These are phyloP conservation scores for Sideroxylon spinosum DNA, from an alignment of 179 eudicot genomes.

Conservation along the genomic window DNA sequence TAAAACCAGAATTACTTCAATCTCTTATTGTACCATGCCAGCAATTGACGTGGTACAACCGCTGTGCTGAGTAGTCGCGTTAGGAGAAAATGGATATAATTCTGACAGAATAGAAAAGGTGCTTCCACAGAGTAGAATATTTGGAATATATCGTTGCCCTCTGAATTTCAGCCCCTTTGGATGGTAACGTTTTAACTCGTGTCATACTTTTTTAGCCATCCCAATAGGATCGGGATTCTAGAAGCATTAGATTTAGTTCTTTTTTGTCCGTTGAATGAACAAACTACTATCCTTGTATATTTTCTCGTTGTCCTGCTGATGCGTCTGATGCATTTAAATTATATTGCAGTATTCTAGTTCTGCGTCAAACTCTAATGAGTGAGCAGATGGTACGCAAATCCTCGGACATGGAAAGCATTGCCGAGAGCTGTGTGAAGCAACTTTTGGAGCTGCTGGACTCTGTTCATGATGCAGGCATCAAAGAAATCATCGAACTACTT, in stretches of 20 bases:
- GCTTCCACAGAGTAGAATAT: too few species aligned
- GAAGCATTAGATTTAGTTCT: background rate
- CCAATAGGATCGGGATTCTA: background rate
- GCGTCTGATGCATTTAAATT: slow-evolving; percentile 1
- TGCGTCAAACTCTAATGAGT: slow-evolving; percentile 61
- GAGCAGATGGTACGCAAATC: slow-evolving; percentile 43
- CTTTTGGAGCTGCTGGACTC: slow-evolving; percentile 53
- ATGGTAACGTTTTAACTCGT: too few species aligned
- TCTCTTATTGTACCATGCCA: too few species aligned
- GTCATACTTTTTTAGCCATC: too few species aligned
- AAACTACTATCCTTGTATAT: background rate
- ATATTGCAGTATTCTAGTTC: slow-evolving; percentile 61
- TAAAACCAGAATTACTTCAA: too few species aligned
- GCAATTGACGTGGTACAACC: too few species aligned
- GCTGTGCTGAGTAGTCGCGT: too few species aligned
- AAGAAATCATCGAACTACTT: slow-evolving; percentile 48
- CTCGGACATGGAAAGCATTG: slow-evolving; percentile 45
- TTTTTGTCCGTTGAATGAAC: background rate
- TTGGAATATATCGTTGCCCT: too few species aligned
- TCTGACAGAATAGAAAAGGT: too few species aligned
- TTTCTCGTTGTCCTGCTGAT: background rate
- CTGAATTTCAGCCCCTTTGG: too few species aligned
- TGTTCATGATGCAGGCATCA: slow-evolving; percentile 50
- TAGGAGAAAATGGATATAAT: too few species aligned
- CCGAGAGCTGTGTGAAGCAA: slow-evolving; percentile 35